These are phyloP conservation scores for Neofusicoccum kwambonambiense DNA, from an alignment of 2,329 filamentous ascomycete genomes.

Conservation along the genomic window DNA sequence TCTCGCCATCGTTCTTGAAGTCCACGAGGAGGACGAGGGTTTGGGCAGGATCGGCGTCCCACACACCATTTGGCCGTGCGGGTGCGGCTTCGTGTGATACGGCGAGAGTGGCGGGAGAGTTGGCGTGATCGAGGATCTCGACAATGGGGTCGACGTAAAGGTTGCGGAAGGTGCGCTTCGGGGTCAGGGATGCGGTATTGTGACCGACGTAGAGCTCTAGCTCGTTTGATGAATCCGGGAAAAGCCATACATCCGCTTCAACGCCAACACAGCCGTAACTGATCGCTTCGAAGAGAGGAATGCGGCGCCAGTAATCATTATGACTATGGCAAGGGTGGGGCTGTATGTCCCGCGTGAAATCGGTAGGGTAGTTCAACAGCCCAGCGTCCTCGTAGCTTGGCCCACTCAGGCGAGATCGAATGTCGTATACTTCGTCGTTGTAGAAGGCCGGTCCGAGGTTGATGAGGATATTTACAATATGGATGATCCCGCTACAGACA, in stretches of 20 bases:
- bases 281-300: slow-evolving; percentile 57
- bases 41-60: slow-evolving; percentile 49
- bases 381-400: slow-evolving; percentile 36
- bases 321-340: slow-evolving; percentile 57
- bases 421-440: slow-evolving; percentile 34
- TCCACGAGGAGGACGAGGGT: slow-evolving; percentile 55
- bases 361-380: slow-evolving; percentile 39
- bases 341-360: slow-evolving; percentile 50
- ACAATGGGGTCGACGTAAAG: slow-evolving; percentile 56
- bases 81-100: slow-evolving; percentile 17
- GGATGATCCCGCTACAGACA: slow-evolving; percentile 40
- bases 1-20: slow-evolving; percentile 43
- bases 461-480: slow-evolving; percentile 41
- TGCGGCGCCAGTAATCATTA: slow-evolving; percentile 59
- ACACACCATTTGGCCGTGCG: slow-evolving; percentile 47
- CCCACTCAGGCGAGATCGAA: slow-evolving; percentile 43
- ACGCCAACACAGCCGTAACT: slow-evolving; percentile 55
- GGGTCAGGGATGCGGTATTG: slow-evolving; percentile 46
- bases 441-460: slow-evolving; percentile 37
- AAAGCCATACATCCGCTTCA: slow-evolving; percentile 59
- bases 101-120: slow-evolving; percentile 30
- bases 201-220: slow-evolving; percentile 58
- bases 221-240: slow-evolving; percentile 31
- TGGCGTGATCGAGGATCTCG: slow-evolving; percentile 50
- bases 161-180: slow-evolving; percentile 47